Percentiles rank a stretch among this genome's conserved stretches.
phyloP scores from a whole-genome alignment of 2,329 filamentous ascomycete genomes.

The Fusarium floridanum region DNA sequence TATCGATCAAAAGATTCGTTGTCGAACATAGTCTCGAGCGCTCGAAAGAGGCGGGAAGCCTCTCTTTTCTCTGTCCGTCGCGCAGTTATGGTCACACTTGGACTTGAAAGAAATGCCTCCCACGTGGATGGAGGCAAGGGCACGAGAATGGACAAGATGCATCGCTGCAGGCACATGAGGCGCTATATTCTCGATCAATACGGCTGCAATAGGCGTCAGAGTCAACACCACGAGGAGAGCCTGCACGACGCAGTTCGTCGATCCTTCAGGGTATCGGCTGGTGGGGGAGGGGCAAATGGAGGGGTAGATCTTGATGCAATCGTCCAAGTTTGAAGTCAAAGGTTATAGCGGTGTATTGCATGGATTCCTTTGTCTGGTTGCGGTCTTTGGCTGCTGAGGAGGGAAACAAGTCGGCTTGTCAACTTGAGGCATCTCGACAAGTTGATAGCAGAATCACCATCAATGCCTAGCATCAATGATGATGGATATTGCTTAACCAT shows the following conservation, averaged over 20 bases:
- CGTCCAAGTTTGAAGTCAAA: conserved; percentile 21
- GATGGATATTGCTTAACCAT: not conserved
- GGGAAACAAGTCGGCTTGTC: not conserved
- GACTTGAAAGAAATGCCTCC: conserved; percentile 30
- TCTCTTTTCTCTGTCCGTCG: conserved; percentile 44
- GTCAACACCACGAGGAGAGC: conserved; percentile 49
- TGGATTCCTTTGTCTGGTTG: not conserved
- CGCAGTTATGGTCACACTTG: conserved; percentile 9
- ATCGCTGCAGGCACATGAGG: conserved; percentile 33
- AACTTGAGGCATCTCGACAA: not conserved
- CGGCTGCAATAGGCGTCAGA: conserved; percentile 44
- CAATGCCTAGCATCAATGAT: not conserved
- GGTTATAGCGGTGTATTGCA: conserved; percentile 24
- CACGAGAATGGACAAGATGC: conserved; percentile 32
- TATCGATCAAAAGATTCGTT: not conserved
- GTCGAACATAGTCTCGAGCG: not conserved
- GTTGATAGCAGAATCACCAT: not conserved
- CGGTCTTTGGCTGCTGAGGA: not conserved
- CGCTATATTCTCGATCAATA: conserved; percentile 8
- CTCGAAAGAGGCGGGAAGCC: conserved; percentile 27
- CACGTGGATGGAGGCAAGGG: conserved; percentile 43
- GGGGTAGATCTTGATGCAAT: conserved; percentile 43
- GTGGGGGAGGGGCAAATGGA: conserved; percentile 47
- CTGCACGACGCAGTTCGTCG: conserved; percentile 48
- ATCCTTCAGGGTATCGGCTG: conserved; percentile 31